Evolutionary conservation across 225 moss, liverwort and hornwort species (phyloP).

Genomic region (Polytrichum commune): DNA sequence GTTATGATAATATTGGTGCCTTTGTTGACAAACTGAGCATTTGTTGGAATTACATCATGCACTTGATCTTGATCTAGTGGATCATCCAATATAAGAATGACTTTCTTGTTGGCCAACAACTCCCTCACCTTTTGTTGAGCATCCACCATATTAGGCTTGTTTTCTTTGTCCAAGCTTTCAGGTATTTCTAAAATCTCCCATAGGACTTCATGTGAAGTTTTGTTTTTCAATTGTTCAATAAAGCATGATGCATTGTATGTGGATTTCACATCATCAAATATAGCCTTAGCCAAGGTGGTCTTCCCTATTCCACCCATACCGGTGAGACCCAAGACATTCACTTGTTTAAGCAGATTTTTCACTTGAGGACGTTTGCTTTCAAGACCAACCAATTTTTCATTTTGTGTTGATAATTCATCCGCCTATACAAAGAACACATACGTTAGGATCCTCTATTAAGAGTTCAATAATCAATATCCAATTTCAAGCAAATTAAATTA

Average conservation of each 20-base stretch:
- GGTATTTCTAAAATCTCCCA: neutral
- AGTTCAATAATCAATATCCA: neutral
- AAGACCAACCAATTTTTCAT: neutral
- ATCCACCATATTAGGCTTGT: neutral
- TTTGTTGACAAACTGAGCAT: neutral
- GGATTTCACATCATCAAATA: neutral
- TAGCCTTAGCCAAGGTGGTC: neutral
- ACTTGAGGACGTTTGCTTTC: neutral
- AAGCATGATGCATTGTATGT: slow-evolving; percentile 1
- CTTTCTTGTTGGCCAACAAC: neutral
- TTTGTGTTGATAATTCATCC: too few relatives aligned
- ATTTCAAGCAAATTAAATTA: neutral
- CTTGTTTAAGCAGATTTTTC: neutral
- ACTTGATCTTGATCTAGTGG: neutral
- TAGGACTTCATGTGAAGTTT: neutral
- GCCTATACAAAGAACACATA: neutral
- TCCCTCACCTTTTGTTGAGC: neutral
- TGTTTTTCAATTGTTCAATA: slow-evolving; percentile 2
- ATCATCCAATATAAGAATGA: neutral
- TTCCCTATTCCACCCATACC: slow-evolving; percentile 14
- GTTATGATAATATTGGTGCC: neutral
- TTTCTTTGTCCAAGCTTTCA: neutral
- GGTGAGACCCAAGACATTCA: neutral
- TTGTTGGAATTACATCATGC: neutral
- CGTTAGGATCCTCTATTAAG: neutral